These are phyloP conservation scores for Phaeomoniella chlamydospora DNA, from an alignment of 2,329 filamentous ascomycete genomes.

Conservation along the genomic window DNA sequence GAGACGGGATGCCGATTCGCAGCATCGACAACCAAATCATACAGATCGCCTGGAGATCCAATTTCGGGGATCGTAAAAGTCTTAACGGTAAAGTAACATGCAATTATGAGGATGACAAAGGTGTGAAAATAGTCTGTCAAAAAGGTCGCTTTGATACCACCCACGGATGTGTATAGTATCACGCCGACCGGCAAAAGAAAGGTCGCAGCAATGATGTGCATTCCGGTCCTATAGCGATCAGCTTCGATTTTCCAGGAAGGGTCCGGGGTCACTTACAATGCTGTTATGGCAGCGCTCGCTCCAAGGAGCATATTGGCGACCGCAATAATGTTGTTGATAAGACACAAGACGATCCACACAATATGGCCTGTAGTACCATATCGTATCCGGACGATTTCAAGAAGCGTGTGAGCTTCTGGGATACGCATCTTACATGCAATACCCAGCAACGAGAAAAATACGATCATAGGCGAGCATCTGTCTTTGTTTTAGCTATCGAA, in stretches of 20 bases:
- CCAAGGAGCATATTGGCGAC: constrained; percentile 31
- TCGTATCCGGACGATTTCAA: not conserved
- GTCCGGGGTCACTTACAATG: no score
- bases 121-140: constrained; percentile 30
- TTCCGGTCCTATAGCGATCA: constrained; percentile 27
- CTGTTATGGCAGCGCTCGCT: constrained; percentile 5
- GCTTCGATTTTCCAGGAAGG: no score
- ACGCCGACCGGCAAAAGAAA: constrained; percentile 1
- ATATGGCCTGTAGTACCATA: constrained; percentile 22
- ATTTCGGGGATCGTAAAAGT: constrained; percentile 26
- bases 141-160: constrained; percentile 24
- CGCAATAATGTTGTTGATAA: constrained; percentile 26
- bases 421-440: constrained; percentile 16
- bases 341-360: constrained; percentile 25
- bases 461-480: not conserved
- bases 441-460: not conserved
- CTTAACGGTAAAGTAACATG: constrained; percentile 32
- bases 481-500: constrained; percentile 2
- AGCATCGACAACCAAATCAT: constrained; percentile 31
- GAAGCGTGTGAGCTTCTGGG: constrained; percentile 13
- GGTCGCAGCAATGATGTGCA: not conserved
- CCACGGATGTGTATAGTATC: constrained; percentile 21
- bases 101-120: constrained; percentile 37
- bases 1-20: constrained; percentile 28
- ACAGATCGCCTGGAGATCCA: constrained; percentile 32